Base-by-base conservation (phyloP, 139 green algal genomes). In the Chlamydomonas schloesseri region DNA sequence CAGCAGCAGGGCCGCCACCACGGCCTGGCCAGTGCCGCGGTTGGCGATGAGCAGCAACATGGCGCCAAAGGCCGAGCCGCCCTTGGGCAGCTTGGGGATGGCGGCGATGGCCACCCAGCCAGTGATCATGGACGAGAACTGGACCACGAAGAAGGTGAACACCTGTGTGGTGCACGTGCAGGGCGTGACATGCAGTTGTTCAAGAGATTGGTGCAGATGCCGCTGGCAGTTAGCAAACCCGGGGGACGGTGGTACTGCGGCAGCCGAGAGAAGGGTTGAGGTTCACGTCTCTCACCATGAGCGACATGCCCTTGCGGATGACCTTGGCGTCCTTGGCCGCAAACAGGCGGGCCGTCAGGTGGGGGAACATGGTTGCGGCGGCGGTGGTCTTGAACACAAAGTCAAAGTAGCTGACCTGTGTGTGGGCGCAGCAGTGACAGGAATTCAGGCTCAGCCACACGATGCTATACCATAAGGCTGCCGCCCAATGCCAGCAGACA, bases 281-380 rank as follows among this genome's bases (percentile, higher is more conserved):
- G n/a, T n/a, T n/a, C n/a, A n/a, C n/a, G n/a, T 8, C 42, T 5
- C 42, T 50, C 42, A 50, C 88, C 89, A 93, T 93, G 31, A 37
- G 24, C 23, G 83, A 70, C 89, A 93, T 85, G 78, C 89, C 89
- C 0, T 53, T 47, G 18, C 62, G 72, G 62, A 93, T 89, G 58
- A 93, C 89, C 0, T 24, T 21, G 4, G 67, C 28, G 46, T 60
- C 58, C 3, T n/a, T 36, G 8, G 86, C 80, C 1, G 82, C 78
- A 84, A 93, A 93, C 33, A 93, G 78, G 28, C 89, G 86, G 26
- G 81, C 60, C 26, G 71, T 88, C 34, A 93, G 73, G 67, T 93
- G 89, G 1, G 89, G 89, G 58, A 93, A 93, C 89, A 93, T 93
- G 82, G 89, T 93, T 60, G 89, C 89, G 0, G 84, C 84, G 11